These are phyloP conservation scores for Sphagnurus paluster DNA, from an alignment of 1,284 basidiomycete genomes.

Conservation along the genomic window DNA sequence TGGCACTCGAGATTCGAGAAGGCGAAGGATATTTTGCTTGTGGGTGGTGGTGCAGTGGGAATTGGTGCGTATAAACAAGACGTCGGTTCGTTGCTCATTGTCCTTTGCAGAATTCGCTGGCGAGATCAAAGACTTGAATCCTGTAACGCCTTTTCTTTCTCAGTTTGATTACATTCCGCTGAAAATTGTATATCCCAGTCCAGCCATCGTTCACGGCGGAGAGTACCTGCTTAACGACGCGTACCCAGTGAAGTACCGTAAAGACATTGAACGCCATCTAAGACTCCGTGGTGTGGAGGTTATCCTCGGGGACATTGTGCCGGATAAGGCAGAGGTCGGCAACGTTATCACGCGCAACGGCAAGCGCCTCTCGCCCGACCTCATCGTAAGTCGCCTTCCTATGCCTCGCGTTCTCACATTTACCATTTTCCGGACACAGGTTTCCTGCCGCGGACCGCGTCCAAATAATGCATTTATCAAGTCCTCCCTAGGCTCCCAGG, in stretches of 20 bases:
- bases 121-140: slow-evolving; percentile 55
- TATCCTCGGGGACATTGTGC: slow-evolving; percentile 55
- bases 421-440: slow-evolving; percentile 27
- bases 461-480: slow-evolving; percentile 54
- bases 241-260: slow-evolving; percentile 59
- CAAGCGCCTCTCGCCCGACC: slow-evolving; percentile 51
- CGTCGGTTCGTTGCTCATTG: neutral
- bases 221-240: slow-evolving; percentile 51
- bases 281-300: slow-evolving; percentile 46
- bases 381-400: slow-evolving; percentile 47
- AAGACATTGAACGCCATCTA: slow-evolving; percentile 43
- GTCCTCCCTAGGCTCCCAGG: slow-evolving; percentile 39
- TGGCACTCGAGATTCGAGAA: slow-evolving; percentile 46
- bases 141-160: slow-evolving; percentile 31
- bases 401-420: neutral
- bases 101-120: slow-evolving; percentile 47
- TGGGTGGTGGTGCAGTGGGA: slow-evolving; percentile 64
- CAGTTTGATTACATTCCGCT: slow-evolving; percentile 9
- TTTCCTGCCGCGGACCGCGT: slow-evolving; percentile 48
- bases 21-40: slow-evolving; percentile 54
- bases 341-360: slow-evolving; percentile 52
- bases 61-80: slow-evolving; percentile 34
- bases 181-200: no score
- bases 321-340: slow-evolving; percentile 32
- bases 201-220: slow-evolving; percentile 64